Conservation (phyloP, 116 monocot species). For the Dioscorea cayenensis region DNA sequence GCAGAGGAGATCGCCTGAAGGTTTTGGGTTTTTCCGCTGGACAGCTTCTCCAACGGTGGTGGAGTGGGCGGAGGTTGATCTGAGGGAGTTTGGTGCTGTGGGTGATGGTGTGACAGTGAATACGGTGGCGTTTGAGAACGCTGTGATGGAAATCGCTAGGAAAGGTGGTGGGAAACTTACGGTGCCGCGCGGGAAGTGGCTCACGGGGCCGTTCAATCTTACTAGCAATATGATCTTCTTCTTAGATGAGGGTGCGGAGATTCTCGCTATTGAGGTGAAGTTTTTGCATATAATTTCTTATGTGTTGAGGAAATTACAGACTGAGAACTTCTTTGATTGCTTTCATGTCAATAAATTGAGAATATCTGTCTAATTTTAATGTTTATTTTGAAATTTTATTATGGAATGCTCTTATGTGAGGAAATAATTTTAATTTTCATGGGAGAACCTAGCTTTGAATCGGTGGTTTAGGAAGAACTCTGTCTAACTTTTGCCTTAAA, state of each 20-base stretch:
- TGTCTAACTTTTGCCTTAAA: too few species aligned
- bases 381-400: too few species aligned
- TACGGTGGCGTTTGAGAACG: constrained; percentile 65
- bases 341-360: too few species aligned
- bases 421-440: too few species aligned
- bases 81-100: constrained; percentile 78
- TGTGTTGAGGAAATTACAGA: too few species aligned
- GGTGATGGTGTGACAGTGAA: constrained; percentile 66
- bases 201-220: constrained; percentile 88
- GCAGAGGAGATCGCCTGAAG: constrained; percentile 23
- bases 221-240: constrained; percentile 89
- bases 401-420: too few species aligned
- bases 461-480: too few species aligned
- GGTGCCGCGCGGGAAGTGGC: constrained; percentile 59
- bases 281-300: not conserved
- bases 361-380: too few species aligned
- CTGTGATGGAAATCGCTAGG: constrained; percentile 41
- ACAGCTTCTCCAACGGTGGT: not conserved
- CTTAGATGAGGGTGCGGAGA: constrained; percentile 64
- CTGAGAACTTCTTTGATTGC: too few species aligned
- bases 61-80: constrained; percentile 32
- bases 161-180: constrained; percentile 65
- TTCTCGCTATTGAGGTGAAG: constrained; percentile 61
- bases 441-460: too few species aligned
- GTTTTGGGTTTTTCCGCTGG: constrained; percentile 11